phyloP scores from a whole-genome alignment of 2,329 filamentous ascomycete species.

The Aspergillus thermomutatus region DNA sequence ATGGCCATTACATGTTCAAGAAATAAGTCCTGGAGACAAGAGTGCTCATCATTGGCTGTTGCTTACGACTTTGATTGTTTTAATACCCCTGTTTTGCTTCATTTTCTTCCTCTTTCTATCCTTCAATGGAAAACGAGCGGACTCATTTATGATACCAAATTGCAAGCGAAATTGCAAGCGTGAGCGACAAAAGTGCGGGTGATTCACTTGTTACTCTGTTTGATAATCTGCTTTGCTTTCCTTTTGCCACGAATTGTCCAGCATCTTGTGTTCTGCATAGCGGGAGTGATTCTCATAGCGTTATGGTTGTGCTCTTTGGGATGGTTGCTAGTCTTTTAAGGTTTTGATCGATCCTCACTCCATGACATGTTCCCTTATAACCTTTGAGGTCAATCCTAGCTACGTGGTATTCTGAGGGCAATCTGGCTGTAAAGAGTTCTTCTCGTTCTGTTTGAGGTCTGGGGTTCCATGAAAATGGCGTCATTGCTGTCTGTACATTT shows the following conservation, averaged over 20 bases:
- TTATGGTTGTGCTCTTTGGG: background rate
- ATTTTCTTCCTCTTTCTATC: conserved; percentile 8
- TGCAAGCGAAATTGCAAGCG: conserved; percentile 11
- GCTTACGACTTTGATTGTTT: conserved; percentile 6
- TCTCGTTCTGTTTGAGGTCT: background rate
- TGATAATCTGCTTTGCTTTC: conserved; percentile 5
- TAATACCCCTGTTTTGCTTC: conserved; percentile 14
- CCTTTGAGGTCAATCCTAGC: background rate
- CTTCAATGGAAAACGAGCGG: conserved; percentile 10
- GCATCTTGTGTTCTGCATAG: conserved; percentile 21
- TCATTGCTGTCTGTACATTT: background rate
- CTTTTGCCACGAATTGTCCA: conserved; percentile 15
- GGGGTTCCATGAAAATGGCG: background rate
- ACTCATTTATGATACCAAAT: conserved; percentile 10
- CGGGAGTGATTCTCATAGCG: conserved; percentile 18
- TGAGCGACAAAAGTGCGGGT: conserved; percentile 12
- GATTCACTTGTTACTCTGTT: conserved; percentile 2
- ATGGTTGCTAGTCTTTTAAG: conserved; percentile 2
- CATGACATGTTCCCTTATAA: background rate
- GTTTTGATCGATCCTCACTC: background rate
- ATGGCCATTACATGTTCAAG: conserved; percentile 60
- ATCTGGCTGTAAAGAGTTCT: background rate
- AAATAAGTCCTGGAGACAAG: conserved; percentile 31
- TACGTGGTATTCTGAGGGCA: background rate
- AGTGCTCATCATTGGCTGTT: conserved; percentile 11